These are phyloP conservation scores for Tieghemostelium lacteum DNA, from an alignment of 78 protist species.

Conservation along the genomic window DNA sequence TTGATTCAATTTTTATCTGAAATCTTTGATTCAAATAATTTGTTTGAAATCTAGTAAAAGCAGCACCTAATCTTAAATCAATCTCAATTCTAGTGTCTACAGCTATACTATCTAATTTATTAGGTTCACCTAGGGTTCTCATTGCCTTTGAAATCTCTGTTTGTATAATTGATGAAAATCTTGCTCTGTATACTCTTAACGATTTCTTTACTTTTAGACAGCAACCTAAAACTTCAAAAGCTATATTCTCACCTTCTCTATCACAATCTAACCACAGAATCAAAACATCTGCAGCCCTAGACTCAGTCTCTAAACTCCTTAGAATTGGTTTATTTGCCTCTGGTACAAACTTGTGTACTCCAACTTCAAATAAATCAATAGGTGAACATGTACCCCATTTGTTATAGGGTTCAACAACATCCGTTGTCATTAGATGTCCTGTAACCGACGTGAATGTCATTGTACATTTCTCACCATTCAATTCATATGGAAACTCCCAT, in stretches of 20 bases:
- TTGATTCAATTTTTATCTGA: background rate
- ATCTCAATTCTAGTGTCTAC: slow-evolving; percentile 95
- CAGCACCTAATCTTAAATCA: slow-evolving; percentile 96
- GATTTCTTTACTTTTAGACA: background rate
- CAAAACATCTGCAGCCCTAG: slow-evolving; percentile 46
- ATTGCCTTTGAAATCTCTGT: slow-evolving; percentile 66
- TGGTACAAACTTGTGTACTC: slow-evolving; percentile 53
- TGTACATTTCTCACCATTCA: slow-evolving; percentile 25
- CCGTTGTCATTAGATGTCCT: slow-evolving; percentile 93
- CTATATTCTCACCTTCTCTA: slow-evolving; percentile 97
- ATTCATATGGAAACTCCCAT: slow-evolving; percentile 58
- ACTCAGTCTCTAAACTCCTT: slow-evolving; percentile 46
- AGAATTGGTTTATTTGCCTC: background rate
- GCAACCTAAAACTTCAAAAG: slow-evolving; percentile 91
- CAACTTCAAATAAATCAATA: slow-evolving; percentile 86
- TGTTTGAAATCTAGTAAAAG: slow-evolving; percentile 98
- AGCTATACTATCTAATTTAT: slow-evolving; percentile 87
- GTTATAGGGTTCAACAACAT: slow-evolving; percentile 70
- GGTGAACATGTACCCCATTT: slow-evolving; percentile 85
- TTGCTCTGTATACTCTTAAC: slow-evolving; percentile 91
- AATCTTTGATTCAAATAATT: slow-evolving; percentile 63
- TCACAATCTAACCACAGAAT: slow-evolving; percentile 98
- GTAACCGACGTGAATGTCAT: slow-evolving; percentile 94
- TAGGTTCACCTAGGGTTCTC: slow-evolving; percentile 80
- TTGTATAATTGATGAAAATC: slow-evolving; percentile 91